Percentiles rank a stretch among this genome's conserved stretches.
These are phyloP conservation scores for Colletotrichum tropicicola DNA, from an alignment of 2,329 filamentous ascomycete genomes.

Conservation along the genomic window DNA sequence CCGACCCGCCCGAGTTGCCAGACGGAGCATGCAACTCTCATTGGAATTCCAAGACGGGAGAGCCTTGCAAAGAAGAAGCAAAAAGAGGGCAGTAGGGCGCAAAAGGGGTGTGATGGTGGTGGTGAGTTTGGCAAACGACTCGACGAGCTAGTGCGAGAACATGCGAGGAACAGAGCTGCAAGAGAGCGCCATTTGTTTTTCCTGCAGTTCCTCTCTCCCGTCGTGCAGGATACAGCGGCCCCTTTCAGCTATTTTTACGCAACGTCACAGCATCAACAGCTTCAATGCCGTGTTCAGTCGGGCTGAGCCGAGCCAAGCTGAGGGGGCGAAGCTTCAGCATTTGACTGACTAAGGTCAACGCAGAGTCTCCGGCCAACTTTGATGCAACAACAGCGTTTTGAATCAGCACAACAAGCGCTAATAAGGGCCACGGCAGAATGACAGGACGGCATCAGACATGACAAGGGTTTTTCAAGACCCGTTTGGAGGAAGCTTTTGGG, in stretches of 20 bases:
- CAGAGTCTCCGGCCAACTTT: background rate
- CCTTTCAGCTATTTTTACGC: conserved; percentile 3
- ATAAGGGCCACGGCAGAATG: conserved; percentile 18
- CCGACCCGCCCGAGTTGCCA: background rate
- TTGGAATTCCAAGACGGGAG: conserved; percentile 12
- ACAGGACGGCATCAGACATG: conserved; percentile 15
- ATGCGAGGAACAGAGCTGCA: conserved; percentile 1
- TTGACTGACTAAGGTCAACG: background rate
- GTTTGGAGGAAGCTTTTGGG: conserved; percentile 10
- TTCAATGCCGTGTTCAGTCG: conserved; percentile 4
- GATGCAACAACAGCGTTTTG: conserved; percentile 22
- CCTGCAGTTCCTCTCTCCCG: background rate
- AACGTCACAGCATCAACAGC: conserved; percentile 8
- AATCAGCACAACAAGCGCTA: conserved; percentile 5
- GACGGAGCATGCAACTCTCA: conserved; percentile 2
- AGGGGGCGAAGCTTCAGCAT: conserved; percentile 2
- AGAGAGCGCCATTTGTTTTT: background rate
- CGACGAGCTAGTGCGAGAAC: background rate
- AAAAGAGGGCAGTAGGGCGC: conserved; percentile 6
- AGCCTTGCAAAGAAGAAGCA: conserved; percentile 25
- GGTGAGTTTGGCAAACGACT: conserved; percentile 1
- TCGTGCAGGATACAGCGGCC: background rate
- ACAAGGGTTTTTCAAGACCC: conserved; percentile 6
- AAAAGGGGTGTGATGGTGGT: background rate
- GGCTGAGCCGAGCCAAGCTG: conserved; percentile 1